Conservation (phyloP, 768 basidiomycete species). For the Auricularia cornea region DNA sequence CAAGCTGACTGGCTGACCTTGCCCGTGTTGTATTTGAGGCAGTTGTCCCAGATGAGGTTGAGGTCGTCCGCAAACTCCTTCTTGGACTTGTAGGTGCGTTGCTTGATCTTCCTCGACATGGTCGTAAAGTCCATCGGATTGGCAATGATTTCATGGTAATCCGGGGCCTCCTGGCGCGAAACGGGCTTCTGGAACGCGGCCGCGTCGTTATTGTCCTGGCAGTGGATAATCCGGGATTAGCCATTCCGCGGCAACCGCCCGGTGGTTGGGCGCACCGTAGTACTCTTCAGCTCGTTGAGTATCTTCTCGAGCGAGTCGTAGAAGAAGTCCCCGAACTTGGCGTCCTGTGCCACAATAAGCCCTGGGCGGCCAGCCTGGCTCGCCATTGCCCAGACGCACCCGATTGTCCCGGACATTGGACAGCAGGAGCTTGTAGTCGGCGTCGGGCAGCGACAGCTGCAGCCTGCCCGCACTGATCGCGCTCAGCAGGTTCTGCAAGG, state of each 20-base stretch:
- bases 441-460: slow-evolving; percentile 48
- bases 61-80: slow-evolving; percentile 89
- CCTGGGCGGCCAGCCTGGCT: slow-evolving; percentile 7
- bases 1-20: slow-evolving; percentile 53
- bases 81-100: slow-evolving; percentile 87
- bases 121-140: slow-evolving; percentile 95
- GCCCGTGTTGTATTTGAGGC: slow-evolving; percentile 82
- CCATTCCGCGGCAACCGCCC: slow-evolving; percentile 16
- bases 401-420: slow-evolving; percentile 81
- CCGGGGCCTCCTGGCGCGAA: slow-evolving; percentile 78
- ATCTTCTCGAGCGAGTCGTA: slow-evolving; percentile 91
- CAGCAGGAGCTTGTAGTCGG: slow-evolving; percentile 74
- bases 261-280: slow-evolving; percentile 43
- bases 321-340: slow-evolving; percentile 78
- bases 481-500: slow-evolving; percentile 72
- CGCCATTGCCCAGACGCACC: slow-evolving; percentile 42
- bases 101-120: slow-evolving; percentile 89
- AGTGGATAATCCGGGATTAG: slow-evolving; percentile 6
- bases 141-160: slow-evolving; percentile 95
- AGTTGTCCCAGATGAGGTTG: slow-evolving; percentile 95
- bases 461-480: slow-evolving; percentile 74
- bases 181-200: slow-evolving; percentile 93
- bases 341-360: slow-evolving; percentile 36
- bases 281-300: slow-evolving; percentile 71
- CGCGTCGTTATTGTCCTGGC: slow-evolving; percentile 86